Percentiles rank a stretch among this genome's conserved stretches.
phyloP scores from a whole-genome alignment of 768 basidiomycete species.

The Serendipita sp. region DNA sequence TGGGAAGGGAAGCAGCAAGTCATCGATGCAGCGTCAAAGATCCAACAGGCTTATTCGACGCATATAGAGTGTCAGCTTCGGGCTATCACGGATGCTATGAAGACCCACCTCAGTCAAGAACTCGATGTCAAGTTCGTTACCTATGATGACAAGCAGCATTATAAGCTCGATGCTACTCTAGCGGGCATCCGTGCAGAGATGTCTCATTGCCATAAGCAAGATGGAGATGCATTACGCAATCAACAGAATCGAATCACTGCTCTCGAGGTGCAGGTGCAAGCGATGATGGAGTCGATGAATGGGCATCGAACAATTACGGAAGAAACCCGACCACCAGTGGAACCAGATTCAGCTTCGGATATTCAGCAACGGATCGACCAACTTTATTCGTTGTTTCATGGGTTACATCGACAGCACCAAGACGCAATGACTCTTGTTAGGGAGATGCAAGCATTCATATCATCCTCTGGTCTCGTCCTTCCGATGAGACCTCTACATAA shows the following conservation, averaged over 20 bases:
- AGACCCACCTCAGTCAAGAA: background rate
- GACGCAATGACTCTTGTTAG: background rate
- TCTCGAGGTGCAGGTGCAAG: background rate
- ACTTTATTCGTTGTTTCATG: background rate
- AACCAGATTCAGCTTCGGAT: background rate
- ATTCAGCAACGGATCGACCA: background rate
- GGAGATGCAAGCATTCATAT: background rate
- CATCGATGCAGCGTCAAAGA: background rate
- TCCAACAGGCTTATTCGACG: background rate
- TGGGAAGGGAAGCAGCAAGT: background rate
- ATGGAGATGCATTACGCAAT: background rate
- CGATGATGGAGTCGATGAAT: background rate
- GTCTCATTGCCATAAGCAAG: background rate
- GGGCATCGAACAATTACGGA: background rate
- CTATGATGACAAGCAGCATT: background rate
- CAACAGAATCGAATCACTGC: background rate
- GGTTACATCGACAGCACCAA: background rate
- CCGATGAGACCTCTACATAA: no score
- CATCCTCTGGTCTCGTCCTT: background rate
- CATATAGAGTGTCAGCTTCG: background rate
- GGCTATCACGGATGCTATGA: background rate
- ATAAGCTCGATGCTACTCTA: background rate
- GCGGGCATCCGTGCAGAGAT: background rate
- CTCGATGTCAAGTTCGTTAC: background rate
- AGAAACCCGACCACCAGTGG: no score